A percentile compares a stretch with the other conserved stretches of the same genome.
Conservation (phyloP, 2,329 filamentous ascomycete species). For the Microdochium trichocladiopsis region DNA sequence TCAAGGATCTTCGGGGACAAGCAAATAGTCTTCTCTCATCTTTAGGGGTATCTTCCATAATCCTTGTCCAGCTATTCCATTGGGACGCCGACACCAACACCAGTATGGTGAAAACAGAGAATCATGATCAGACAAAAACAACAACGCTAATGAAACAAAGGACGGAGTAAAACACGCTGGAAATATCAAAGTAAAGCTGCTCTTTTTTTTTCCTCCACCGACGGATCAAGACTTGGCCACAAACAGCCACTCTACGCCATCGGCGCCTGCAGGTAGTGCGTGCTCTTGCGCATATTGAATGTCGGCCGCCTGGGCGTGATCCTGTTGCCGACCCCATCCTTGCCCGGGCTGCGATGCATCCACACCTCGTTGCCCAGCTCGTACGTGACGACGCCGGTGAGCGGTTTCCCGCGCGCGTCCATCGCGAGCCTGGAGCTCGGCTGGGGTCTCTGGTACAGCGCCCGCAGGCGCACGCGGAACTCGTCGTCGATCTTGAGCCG, state of each 20-base stretch:
- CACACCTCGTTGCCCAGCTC: conserved; percentile 37
- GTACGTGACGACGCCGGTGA: conserved; percentile 22
- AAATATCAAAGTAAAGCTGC: too few relatives aligned
- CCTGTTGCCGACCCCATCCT: conserved; percentile 18
- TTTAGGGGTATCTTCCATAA: too few relatives aligned
- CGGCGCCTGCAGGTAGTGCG: neutral
- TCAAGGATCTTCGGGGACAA: too few relatives aligned
- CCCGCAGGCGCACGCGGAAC: conserved; percentile 39
- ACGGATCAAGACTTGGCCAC: too few relatives aligned
- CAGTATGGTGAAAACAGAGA: too few relatives aligned
- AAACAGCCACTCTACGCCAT: neutral
- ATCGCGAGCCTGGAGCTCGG: conserved; percentile 24
- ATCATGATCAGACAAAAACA: too few relatives aligned
- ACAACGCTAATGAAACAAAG: too few relatives aligned
- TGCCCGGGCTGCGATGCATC: conserved; percentile 39
- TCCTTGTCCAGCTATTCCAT: too few relatives aligned
- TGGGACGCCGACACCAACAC: too few relatives aligned
- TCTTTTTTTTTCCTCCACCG: too few relatives aligned
- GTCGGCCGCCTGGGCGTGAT: conserved; percentile 3
- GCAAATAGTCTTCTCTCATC: too few relatives aligned
- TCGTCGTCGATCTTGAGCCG: conserved; percentile 53
- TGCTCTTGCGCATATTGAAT: neutral
- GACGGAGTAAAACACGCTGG: too few relatives aligned
- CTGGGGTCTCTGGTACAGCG: conserved; percentile 31
- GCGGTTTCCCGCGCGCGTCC: conserved; percentile 28